phyloP scores from a whole-genome alignment of 257 asterid species.

The Dorcoceras hygrometricum region DNA sequence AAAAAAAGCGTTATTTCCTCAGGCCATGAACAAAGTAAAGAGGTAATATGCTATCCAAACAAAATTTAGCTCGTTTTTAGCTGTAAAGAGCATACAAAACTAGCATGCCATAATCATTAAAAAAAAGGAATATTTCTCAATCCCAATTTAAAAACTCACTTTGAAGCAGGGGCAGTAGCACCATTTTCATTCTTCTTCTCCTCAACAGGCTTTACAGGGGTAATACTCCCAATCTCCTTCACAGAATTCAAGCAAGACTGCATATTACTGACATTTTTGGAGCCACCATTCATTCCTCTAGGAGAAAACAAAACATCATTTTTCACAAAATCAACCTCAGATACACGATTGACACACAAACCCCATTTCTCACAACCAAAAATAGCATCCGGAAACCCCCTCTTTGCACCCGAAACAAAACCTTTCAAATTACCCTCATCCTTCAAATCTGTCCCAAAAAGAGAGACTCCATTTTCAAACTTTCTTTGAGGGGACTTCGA shows the following conservation, averaged over 20 bases:
- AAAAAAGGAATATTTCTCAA: background rate
- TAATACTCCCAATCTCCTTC: conserved; percentile 28
- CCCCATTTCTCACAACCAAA: conserved; percentile 70
- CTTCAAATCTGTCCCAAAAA: conserved; percentile 58
- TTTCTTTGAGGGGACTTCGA: conserved; percentile 53
- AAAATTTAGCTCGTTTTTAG: background rate
- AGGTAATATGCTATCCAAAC: conserved; percentile 8
- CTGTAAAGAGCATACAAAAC: background rate
- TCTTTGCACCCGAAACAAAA: conserved; percentile 59
- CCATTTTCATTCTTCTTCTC: conserved; percentile 41
- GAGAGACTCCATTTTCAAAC: conserved; percentile 39
- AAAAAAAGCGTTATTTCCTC: conserved; percentile 13
- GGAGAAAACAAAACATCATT: conserved; percentile 35
- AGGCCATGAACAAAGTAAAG: conserved; percentile 10
- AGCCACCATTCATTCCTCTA: conserved; percentile 27
- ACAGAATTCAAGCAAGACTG: conserved; percentile 25
- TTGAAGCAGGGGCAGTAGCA: conserved; percentile 58
- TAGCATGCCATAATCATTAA: background rate
- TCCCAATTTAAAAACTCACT: conserved; percentile 35
- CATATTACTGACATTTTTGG: conserved; percentile 18
- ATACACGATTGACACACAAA: conserved; percentile 54
- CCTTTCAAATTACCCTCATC: conserved; percentile 36
- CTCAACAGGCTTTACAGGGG: conserved; percentile 38
- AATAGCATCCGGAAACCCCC: conserved; percentile 75
- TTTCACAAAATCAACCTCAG: conserved; percentile 45